Percentiles rank a stretch among this genome's conserved stretches.
Conservation (phyloP, 2,329 filamentous ascomycete genomes). For the Fusarium napiforme region DNA sequence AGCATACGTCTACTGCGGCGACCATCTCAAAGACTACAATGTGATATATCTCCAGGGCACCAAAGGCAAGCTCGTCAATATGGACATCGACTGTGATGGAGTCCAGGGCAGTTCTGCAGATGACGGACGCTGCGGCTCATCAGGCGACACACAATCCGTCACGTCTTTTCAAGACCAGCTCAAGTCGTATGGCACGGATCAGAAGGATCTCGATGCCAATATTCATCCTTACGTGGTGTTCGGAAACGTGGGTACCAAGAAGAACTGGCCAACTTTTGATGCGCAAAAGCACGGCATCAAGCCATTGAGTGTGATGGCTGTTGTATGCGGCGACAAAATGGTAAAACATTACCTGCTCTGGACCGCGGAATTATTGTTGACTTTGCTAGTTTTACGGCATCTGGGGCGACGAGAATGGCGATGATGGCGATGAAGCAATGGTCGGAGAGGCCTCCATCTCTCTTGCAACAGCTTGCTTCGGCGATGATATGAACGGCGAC, state of each 20-base stretch:
- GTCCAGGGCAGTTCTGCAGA: constrained; percentile 53
- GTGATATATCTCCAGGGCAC: constrained; percentile 62
- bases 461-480: constrained; percentile 68
- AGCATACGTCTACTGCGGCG: constrained; percentile 59
- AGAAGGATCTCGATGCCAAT: constrained; percentile 60
- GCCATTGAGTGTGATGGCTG: constrained; percentile 65
- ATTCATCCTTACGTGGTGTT: constrained; percentile 65
- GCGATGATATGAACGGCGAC: constrained; percentile 63
- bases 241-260: constrained; percentile 56
- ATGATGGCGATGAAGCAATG: constrained; percentile 57
- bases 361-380: background rate
- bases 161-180: constrained; percentile 60
- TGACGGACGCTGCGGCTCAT: constrained; percentile 58
- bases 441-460: constrained; percentile 69
- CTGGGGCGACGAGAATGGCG: constrained; percentile 72
- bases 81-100: constrained; percentile 71
- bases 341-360: constrained; percentile 36
- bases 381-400: constrained; percentile 62
- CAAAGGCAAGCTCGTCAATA: constrained; percentile 58
- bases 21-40: constrained; percentile 53
- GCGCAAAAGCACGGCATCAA: constrained; percentile 56
- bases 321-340: constrained; percentile 63
- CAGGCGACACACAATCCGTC: constrained; percentile 56
- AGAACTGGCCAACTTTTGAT: constrained; percentile 52
- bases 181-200: constrained; percentile 49